phyloP scores from a whole-genome alignment of 257 asterid species.

The Solanum ossicruentum region DNA sequence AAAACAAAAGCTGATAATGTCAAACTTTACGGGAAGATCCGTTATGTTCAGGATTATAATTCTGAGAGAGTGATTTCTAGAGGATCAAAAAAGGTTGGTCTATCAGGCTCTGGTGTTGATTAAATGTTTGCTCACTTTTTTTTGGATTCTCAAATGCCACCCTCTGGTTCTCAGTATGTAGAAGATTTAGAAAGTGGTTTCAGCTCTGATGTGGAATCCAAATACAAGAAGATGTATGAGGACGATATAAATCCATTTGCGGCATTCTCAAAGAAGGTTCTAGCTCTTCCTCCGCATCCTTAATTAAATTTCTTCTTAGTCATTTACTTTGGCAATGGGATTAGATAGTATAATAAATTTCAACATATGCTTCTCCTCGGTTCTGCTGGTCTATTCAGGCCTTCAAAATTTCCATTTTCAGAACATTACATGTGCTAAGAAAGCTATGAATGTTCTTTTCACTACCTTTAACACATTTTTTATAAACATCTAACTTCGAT shows the following conservation, averaged over 20 bases:
- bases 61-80: constrained; percentile 91
- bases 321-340: neutral
- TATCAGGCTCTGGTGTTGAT: constrained; percentile 3
- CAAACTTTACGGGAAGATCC: constrained; percentile 92
- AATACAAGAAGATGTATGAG: constrained; percentile 95
- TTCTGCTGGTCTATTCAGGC: neutral
- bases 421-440: neutral
- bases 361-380: neutral
- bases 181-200: constrained; percentile 95
- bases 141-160: constrained; percentile 3
- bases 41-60: constrained; percentile 96
- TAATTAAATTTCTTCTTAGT: neutral
- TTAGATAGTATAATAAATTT: neutral
- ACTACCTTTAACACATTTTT: neutral
- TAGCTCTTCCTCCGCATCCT: neutral
- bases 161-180: constrained; percentile 45
- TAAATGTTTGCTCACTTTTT: neutral
- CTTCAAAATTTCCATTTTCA: neutral
- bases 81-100: constrained; percentile 90
- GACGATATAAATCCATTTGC: constrained; percentile 98
- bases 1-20: constrained; percentile 96
- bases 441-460: neutral
- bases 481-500: neutral
- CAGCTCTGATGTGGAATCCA: constrained; percentile 95
- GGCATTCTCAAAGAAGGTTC: constrained; percentile 93